Conservation (phyloP, 1,284 basidiomycete species). For the Papiliotrema terrestris region DNA sequence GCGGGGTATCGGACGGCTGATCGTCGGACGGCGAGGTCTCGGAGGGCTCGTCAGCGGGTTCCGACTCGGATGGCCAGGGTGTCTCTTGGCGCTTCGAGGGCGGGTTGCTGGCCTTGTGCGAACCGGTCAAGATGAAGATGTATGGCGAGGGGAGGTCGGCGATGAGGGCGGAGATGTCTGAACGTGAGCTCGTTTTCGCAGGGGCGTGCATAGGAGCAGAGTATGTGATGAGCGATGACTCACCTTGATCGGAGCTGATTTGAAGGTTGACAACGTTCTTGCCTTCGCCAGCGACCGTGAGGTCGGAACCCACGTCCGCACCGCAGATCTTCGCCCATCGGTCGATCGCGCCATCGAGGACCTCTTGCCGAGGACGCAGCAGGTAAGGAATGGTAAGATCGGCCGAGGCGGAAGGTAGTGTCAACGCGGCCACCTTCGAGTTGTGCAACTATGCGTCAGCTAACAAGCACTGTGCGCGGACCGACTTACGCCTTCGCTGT, state of each 20-base stretch:
- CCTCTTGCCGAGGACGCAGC: constrained; percentile 14
- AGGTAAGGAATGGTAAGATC: constrained; percentile 38
- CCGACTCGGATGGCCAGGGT: constrained; percentile 20
- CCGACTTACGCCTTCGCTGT: constrained; percentile 27
- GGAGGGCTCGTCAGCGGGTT: neutral
- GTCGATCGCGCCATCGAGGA: constrained; percentile 25
- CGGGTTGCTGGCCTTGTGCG: constrained; percentile 9
- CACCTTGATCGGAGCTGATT: constrained; percentile 14
- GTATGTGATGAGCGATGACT: constrained; percentile 4
- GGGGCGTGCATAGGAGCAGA: neutral
- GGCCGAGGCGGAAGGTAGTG: constrained; percentile 17
- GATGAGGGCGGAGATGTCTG: constrained; percentile 4
- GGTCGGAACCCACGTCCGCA: constrained; percentile 22
- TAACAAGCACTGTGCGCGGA: constrained; percentile 17
- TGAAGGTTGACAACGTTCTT: constrained; percentile 24
- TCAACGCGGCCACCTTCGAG: constrained; percentile 22
- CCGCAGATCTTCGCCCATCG: constrained; percentile 38
- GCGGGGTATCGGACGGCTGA: neutral
- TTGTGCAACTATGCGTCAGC: constrained; percentile 35
- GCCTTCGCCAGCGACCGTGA: constrained; percentile 5
- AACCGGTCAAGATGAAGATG: constrained; percentile 40
- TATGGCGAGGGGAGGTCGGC: constrained; percentile 3
- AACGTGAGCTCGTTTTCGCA: no score
- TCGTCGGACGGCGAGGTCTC: constrained; percentile 4
- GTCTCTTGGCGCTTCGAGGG: constrained; percentile 25